A percentile compares a stretch with the other conserved stretches of the same genome.
Conservation (phyloP, 2,329 filamentous ascomycete genomes). For the Raffaelea albimanens region DNA sequence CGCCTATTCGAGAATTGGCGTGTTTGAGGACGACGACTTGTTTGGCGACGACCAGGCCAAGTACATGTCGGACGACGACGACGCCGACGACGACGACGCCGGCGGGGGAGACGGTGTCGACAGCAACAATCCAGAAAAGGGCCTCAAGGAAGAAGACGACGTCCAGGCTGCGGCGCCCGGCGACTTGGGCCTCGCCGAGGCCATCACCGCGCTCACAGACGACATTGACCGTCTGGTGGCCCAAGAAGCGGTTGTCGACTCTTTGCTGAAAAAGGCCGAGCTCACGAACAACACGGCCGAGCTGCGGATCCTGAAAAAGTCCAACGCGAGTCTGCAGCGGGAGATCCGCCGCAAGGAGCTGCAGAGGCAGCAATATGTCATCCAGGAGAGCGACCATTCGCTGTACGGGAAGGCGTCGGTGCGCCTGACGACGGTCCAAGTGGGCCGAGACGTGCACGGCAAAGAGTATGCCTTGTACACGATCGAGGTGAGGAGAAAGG, state of each 20-base stretch:
- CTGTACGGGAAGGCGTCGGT: constrained; percentile 86
- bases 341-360: constrained; percentile 92
- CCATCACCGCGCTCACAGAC: constrained; percentile 75
- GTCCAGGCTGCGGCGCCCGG: constrained; percentile 92
- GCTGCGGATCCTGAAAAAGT: constrained; percentile 83
- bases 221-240: constrained; percentile 84
- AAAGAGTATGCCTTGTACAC: constrained; percentile 91
- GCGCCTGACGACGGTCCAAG: constrained; percentile 85
- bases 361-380: constrained; percentile 90
- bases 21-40: constrained; percentile 88
- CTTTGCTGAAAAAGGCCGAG: constrained; percentile 86
- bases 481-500: constrained; percentile 80
- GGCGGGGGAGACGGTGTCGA: constrained; percentile 22
- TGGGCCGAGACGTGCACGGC: constrained; percentile 65
- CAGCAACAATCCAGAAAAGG: neutral
- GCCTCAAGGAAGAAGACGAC: constrained; percentile 54
- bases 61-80: constrained; percentile 76
- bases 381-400: constrained; percentile 97
- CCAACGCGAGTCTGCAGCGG: constrained; percentile 82
- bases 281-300: constrained; percentile 95
- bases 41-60: constrained; percentile 76
- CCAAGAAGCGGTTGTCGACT: constrained; percentile 86
- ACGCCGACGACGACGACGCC: constrained; percentile 46
- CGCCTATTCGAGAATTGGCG: constrained; percentile 75
- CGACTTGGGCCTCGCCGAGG: constrained; percentile 85